Percentiles rank a stretch among this genome's conserved stretches.
These are phyloP conservation scores for Dendrocalamus sinicus DNA, from an alignment of 176 grass and related monocot species.

Conservation along the genomic window DNA sequence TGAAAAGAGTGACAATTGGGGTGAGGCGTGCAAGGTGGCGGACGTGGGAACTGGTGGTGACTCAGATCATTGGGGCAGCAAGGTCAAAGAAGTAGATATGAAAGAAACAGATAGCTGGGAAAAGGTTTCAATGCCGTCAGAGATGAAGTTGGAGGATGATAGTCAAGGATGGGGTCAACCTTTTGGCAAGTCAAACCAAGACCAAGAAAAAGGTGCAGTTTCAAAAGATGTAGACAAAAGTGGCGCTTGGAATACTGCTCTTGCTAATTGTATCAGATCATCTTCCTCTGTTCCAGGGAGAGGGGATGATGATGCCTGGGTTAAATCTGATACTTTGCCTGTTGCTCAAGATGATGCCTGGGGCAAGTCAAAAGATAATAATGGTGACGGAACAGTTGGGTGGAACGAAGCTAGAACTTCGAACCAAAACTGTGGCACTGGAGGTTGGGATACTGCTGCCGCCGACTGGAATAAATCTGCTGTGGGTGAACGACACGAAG, in stretches of 20 bases:
- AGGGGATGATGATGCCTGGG: slow-evolving; percentile 42
- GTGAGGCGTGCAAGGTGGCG: slow-evolving; percentile 17
- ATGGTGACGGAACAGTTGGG: slow-evolving; percentile 25
- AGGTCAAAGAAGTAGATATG: slow-evolving; percentile 48
- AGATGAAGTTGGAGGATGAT: slow-evolving; percentile 39
- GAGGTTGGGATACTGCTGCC: slow-evolving; percentile 52
- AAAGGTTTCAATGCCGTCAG: slow-evolving; percentile 36
- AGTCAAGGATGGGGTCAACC: slow-evolving; percentile 51
- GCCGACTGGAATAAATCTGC: slow-evolving; percentile 37
- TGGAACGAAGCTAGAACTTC: slow-evolving; percentile 44
- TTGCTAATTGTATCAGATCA: slow-evolving; percentile 26
- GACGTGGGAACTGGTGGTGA: slow-evolving; percentile 39
- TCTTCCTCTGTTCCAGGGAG: not conserved
- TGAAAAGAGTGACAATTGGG: slow-evolving; percentile 55
- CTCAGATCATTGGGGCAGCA: slow-evolving; percentile 59
- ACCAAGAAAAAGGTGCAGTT: slow-evolving; percentile 39
- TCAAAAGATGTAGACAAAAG: slow-evolving; percentile 35
- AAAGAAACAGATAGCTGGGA: slow-evolving; percentile 54
- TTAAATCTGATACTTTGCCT: slow-evolving; percentile 47
- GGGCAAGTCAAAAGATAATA: slow-evolving; percentile 54
- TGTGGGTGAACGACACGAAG: slow-evolving; percentile 13
- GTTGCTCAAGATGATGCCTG: slow-evolving; percentile 47
- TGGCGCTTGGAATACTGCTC: slow-evolving; percentile 45
- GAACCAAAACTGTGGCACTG: not conserved
- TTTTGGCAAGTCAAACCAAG: slow-evolving; percentile 48